Conservation (phyloP, 345 rosid species). For the Mercurialis annua region DNA sequence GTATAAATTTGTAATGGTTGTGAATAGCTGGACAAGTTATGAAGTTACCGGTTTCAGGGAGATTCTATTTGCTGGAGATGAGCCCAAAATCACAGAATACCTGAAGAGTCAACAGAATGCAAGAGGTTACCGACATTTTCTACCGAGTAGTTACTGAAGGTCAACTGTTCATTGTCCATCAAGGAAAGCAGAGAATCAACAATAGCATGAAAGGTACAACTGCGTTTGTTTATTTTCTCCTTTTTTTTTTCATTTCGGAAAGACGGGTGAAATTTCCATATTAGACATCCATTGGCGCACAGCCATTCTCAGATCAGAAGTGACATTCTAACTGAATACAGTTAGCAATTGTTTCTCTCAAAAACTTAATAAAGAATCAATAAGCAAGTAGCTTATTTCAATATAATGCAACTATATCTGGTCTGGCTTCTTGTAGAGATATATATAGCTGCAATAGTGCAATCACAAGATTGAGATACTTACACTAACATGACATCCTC, state of each 20-base stretch:
- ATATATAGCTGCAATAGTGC: not conserved
- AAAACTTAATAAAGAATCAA: too few species aligned
- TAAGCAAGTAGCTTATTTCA: not conserved
- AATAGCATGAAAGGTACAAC: not conserved
- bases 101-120: conserved; percentile 34
- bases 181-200: not conserved
- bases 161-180: not conserved
- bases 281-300: too few species aligned
- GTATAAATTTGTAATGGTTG: not conserved
- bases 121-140: conserved; percentile 9
- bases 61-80: conserved; percentile 49
- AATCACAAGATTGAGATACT: conserved; percentile 28
- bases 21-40: not conserved
- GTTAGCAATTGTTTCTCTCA: too few species aligned
- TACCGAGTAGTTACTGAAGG: not conserved
- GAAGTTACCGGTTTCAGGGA: conserved; percentile 56
- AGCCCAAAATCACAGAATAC: conserved; percentile 84
- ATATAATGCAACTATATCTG: not conserved
- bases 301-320: too few species aligned
- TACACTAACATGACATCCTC: conserved; percentile 81
- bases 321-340: too few species aligned
- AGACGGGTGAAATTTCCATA: too few species aligned
- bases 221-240: not conserved
- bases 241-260: too few species aligned
- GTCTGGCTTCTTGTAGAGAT: not conserved